These are phyloP conservation scores for Jaapia argillacea DNA, from an alignment of 768 basidiomycete genomes.

Conservation along the genomic window DNA sequence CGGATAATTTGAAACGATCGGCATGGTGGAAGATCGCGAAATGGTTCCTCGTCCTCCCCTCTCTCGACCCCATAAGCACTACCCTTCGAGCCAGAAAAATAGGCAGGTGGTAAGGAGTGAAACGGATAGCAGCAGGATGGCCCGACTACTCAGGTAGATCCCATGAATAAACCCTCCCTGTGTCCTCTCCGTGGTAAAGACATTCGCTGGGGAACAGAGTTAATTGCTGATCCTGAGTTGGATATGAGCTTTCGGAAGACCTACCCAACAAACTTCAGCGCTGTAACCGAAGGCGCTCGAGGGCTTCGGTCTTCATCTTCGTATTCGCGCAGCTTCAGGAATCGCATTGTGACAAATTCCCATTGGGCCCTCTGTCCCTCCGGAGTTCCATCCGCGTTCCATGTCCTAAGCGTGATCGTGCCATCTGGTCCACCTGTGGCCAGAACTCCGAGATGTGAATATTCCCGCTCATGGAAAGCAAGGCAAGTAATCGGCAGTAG, in stretches of 20 bases:
- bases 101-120: too few species aligned
- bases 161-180: slow-evolving; percentile 50
- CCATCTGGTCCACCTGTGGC: slow-evolving; percentile 74
- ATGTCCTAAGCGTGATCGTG: slow-evolving; percentile 70
- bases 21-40: too few species aligned
- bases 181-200: slow-evolving; percentile 56
- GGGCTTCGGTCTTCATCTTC: slow-evolving; percentile 25
- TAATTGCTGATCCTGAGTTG: too few species aligned
- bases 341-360: slow-evolving; percentile 63
- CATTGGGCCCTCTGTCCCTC: slow-evolving; percentile 58
- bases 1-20: too few species aligned
- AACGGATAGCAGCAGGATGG: too few species aligned
- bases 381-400: slow-evolving; percentile 70
- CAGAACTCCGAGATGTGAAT: slow-evolving; percentile 66
- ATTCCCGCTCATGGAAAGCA: slow-evolving; percentile 86
- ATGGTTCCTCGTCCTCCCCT: too few species aligned
- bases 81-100: too few species aligned
- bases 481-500: slow-evolving; percentile 57
- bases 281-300: slow-evolving; percentile 53
- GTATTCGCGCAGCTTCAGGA: slow-evolving; percentile 46
- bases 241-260: slow-evolving; percentile 10
- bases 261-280: slow-evolving; percentile 78
- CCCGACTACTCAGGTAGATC: slow-evolving; percentile 46
- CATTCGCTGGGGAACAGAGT: slow-evolving; percentile 30
- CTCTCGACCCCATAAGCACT: too few species aligned